Evolutionary conservation across 1,284 basidiomycete genomes (phyloP), one percentile per base, ranked within the genome.

Genomic region (Heterobasidion irregulare): DNA sequence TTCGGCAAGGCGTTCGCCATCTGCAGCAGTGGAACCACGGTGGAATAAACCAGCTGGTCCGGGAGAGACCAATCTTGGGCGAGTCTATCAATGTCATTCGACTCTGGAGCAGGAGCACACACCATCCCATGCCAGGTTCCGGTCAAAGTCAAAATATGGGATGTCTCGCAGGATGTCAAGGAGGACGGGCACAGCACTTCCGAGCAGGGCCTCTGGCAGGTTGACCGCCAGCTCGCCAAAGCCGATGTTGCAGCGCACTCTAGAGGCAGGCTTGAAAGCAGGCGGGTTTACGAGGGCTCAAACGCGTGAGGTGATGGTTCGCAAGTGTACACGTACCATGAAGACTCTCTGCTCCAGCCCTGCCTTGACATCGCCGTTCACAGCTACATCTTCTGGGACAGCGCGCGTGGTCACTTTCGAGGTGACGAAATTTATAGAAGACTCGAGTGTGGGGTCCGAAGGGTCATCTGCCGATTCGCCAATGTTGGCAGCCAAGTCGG

Each of bases 1-100:
- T 78, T 69, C 0, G 72, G 65, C 65, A 84, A 75, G 16, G 69
- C 65, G 48, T 75, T 77, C 33, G 86, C 81, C n/a, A 91, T 72
- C 49, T 79, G 75, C 44, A 94, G 72, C 2, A 92, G 72, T 9
- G 90, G 86, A 8, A 85, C 85, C 32, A 90, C 78, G 1, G 84
- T 89, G 1, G 86, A 82, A 62, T 77, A 89, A 2, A 89, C 83
- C 38, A 94, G 77, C 62, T 92, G 89, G 66, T 92, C 91, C 16
- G 89, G 84, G 38, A 89, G 74, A 4, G 90, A 79, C 89, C 89
- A 90, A 61, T 90, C 88, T 88, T 51, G 2, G 16, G 52, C 45
- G 47, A 8, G 46, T 52, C 6, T 34, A 26, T 16, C 8, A 43
- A 12, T 32, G 53, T 55, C 47, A 53, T 12, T 34, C 9, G 10